Base-by-base conservation (phyloP, 768 basidiomycete genomes). In the Amanita molliuscula region DNA sequence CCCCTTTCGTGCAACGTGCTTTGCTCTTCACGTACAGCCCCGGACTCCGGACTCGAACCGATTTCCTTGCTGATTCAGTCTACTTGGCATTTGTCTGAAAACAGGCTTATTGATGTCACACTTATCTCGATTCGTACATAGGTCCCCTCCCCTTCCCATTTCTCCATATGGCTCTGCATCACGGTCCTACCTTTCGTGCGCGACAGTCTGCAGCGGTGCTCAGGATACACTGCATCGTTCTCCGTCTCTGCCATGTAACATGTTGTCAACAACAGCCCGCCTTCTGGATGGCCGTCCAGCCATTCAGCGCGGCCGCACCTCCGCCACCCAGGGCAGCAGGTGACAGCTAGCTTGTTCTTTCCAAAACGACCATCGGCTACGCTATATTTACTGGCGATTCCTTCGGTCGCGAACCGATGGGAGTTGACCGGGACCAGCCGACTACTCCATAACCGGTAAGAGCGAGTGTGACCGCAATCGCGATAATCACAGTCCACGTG, bases 401-500 rank as follows among this genome's bases (percentile, higher is more conserved):
- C 41, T 44, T 29, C 42, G 42, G 42, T 44, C 26, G 26, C 26
- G 42, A 42, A 26, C 23, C 40, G 26, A n/a, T 28, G 26, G n/a
- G 9, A 26, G 3, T 16, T 1, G 6, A 40, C 7, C 3, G 16
- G 2, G 4, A 23, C 2, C 23, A 23, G 16, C 16, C 21, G 20
- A 16, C 10, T 21, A 13, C 25, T 23, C 38, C 38, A 40, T 9
- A 40, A 40, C n/a, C 3, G 21, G 21, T 11, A 20, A 25, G 20
- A n/a, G 25, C 25, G 25, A 26, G 31, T 28, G 48, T 49, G 38
- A 49, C 48, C 26, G 21, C 3, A 35, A 40, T 50, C 49, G 41
- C 49, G 49, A 42, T 33, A 44, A 50, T 50, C 49, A 50, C 49
- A 43, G 11, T 35, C 13, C 49, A 50, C 49, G 49, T 50, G 49